Base-by-base conservation (phyloP, 352 stramenopile species). In the Globisporangium paddicum region DNA sequence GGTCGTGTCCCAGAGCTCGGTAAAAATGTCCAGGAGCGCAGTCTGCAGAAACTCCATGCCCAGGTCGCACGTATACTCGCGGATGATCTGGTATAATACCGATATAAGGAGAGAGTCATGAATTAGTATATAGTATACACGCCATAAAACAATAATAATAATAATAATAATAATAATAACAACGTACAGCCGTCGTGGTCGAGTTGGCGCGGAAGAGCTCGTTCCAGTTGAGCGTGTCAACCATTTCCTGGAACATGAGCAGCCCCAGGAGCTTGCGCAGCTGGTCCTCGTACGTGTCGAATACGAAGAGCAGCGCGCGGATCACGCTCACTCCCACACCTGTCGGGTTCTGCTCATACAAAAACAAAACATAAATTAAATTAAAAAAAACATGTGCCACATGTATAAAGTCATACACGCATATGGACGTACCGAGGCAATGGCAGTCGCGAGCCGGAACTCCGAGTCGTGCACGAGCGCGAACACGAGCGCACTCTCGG, bases 121-220 rank as follows among this genome's bases (percentile, higher is more conserved):
- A 54, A 38, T 18, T 6, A n/a, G n/a, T n/a, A n/a, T n/a, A n/a
- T 28, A 23, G 3, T 13, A 35, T n/a, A 8, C 9, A 38, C 11
- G 3, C 32, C 11, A 50, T 0, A 16, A 32, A n/a, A n/a, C n/a
- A n/a, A n/a, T n/a, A n/a, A n/a, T n/a, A n/a, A n/a, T n/a, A n/a
- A n/a, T n/a, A n/a, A n/a, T n/a, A n/a, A n/a, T n/a, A n/a, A n/a
- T n/a, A n/a, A n/a, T n/a, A n/a, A n/a, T n/a, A n/a, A n/a, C n/a
- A 16, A 25, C 74, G 52, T 61, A 83, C 77, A 32, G 80, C 82
- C 16, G 82, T 91, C 11, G 77, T 81, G 48, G 79, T 64, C 60
- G 82, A 91, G 60, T 89, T 91, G 62, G 82, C 82, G 65, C 82
- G 79, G 59, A 91, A 91, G 49, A 91, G 76, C 55, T 91, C 79